Evolutionary conservation across 441 rosid species (phyloP).

Genomic region (Syzygium syzygioides): DNA sequence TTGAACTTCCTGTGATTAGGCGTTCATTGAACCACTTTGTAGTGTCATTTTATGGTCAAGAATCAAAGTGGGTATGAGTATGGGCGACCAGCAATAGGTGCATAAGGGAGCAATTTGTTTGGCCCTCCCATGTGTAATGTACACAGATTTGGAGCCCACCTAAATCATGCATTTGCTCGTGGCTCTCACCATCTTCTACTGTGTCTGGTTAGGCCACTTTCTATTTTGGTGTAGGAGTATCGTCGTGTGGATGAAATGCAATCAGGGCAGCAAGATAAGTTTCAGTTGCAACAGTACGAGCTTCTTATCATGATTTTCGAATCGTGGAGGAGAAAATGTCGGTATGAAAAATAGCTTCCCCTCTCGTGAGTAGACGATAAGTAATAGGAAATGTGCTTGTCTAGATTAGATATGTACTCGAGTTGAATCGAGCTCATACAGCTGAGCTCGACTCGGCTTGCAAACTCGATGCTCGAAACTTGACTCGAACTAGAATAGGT

Average conservation of each 20-base stretch:
- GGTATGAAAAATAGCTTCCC: neutral
- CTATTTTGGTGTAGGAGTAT: neutral
- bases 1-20: neutral
- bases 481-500: neutral
- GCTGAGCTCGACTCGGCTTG: neutral
- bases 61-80: neutral
- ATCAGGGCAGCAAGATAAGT: neutral
- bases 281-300: fast-evolving
- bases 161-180: neutral
- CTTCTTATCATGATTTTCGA: neutral
- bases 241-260: neutral
- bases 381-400: neutral
- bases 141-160: neutral
- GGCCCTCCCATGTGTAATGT: neutral
- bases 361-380: neutral
- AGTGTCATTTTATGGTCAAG: neutral
- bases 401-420: neutral
- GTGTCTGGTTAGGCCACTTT: neutral
- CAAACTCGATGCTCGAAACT: neutral
- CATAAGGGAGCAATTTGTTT: neutral
- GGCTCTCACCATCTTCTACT: neutral
- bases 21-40: neutral
- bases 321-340: neutral
- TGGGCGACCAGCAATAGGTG: neutral
- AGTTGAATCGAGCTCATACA: neutral